Conservation (phyloP, 495 filamentous ascomycete genomes). For the Daldinia grandis region DNA sequence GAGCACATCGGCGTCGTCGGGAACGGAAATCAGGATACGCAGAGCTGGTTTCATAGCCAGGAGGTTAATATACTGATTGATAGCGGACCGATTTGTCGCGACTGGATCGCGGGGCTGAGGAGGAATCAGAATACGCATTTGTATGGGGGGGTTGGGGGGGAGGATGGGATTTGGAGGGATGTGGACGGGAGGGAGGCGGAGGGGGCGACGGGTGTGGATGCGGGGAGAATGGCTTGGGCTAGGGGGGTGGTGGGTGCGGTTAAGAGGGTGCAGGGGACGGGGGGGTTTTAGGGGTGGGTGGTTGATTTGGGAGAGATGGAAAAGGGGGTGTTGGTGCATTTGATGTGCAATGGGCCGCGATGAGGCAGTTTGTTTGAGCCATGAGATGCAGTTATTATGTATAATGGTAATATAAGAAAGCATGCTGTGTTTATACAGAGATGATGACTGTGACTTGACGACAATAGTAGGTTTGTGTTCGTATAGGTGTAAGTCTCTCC, state of each 20-base stretch:
- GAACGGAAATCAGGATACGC: constrained; percentile 83
- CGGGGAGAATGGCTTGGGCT: constrained; percentile 67
- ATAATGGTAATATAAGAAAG: too few relatives aligned
- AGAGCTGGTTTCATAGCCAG: constrained; percentile 79
- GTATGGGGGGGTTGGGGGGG: constrained; percentile 64
- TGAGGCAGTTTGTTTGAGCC: too few relatives aligned
- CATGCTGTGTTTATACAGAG: too few relatives aligned
- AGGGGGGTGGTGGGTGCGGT: constrained; percentile 70
- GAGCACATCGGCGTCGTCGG: constrained; percentile 72
- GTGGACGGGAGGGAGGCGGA: constrained; percentile 61
- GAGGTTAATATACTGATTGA: constrained; percentile 81
- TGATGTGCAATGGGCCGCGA: too few relatives aligned
- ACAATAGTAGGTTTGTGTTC: too few relatives aligned
- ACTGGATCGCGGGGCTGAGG: constrained; percentile 68
- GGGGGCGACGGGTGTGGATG: constrained; percentile 67
- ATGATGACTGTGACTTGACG: too few relatives aligned
- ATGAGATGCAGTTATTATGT: not conserved
- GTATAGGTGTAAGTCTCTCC: too few relatives aligned
- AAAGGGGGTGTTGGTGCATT: not conserved
- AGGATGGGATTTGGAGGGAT: constrained; percentile 71
- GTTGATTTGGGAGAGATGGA: not conserved
- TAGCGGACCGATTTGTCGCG: constrained; percentile 62
- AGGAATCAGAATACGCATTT: constrained; percentile 75
- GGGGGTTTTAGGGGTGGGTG: constrained; percentile 59
- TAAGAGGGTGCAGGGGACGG: constrained; percentile 66